Conservation (phyloP, 2,329 filamentous ascomycete genomes). For the Fusarium pseudocircinatum region DNA sequence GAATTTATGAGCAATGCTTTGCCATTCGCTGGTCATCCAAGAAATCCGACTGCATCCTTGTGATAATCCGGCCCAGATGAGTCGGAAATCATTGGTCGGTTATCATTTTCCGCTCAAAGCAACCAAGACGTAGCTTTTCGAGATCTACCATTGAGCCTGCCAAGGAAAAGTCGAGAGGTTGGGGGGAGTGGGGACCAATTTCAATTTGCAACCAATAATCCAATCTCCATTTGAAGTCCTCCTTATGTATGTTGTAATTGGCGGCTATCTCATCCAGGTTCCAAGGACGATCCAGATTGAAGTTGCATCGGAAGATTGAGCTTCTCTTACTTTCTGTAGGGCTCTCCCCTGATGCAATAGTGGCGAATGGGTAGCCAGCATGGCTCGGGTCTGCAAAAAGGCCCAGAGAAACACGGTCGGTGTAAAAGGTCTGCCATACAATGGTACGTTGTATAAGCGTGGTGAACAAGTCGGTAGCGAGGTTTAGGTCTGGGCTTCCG, state of each 20-base stretch:
- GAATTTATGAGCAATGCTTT: no score
- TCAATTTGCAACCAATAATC: background rate
- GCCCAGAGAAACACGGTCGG: background rate
- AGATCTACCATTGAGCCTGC: no score
- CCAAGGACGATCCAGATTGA: background rate
- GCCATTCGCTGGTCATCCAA: no score
- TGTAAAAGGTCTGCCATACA: background rate
- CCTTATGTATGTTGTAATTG: fast-evolving
- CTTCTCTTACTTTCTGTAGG: background rate
- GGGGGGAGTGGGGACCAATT: background rate
- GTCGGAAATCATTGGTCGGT: no score
- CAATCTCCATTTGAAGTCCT: background rate
- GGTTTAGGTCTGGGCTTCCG: background rate
- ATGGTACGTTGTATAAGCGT: background rate
- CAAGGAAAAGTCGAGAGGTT: no score
- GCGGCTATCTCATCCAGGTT: background rate
- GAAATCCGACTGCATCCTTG: no score
- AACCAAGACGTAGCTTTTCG: no score
- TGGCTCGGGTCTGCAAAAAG: background rate
- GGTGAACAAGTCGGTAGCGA: background rate
- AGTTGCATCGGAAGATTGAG: constrained; percentile 6
- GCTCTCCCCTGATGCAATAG: fast-evolving
- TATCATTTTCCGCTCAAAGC: no score
- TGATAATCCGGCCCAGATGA: no score
- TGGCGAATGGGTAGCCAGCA: background rate